phyloP scores from a whole-genome alignment of 2,329 filamentous ascomycete species.

The Apiospora rasikravindrae region DNA sequence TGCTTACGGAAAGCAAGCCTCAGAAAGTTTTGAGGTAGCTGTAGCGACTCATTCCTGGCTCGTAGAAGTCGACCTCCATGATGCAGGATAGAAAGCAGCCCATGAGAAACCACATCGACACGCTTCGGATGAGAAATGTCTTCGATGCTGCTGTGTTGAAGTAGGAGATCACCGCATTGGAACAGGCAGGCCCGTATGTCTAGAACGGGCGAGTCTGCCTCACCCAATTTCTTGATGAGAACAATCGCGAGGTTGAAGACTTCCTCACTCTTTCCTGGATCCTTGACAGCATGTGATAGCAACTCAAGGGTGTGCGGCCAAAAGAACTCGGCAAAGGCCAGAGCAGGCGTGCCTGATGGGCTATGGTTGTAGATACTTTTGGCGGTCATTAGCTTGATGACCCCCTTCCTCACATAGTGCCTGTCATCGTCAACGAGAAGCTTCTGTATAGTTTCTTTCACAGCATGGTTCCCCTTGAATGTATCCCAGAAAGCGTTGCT shows the following conservation, averaged over 20 bases:
- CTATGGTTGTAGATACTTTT: conserved; percentile 30
- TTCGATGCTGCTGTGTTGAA: conserved; percentile 34
- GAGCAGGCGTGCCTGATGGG: conserved; percentile 36
- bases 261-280: conserved; percentile 48
- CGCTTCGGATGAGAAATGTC: conserved; percentile 46
- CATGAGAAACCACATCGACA: conserved; percentile 43
- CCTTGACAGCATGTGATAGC: conserved; percentile 40
- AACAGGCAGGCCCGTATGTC: conserved; percentile 32
- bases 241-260: conserved; percentile 37
- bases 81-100: conserved; percentile 43
- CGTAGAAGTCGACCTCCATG: conserved; percentile 36
- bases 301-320: conserved; percentile 50
- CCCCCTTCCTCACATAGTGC: conserved; percentile 42
- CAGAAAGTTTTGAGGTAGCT: conserved; percentile 38
- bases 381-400: conserved; percentile 40
- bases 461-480: conserved; percentile 38
- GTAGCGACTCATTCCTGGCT: conserved; percentile 28
- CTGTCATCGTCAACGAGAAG: conserved; percentile 46
- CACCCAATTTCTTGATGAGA: conserved; percentile 36
- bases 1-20: conserved; percentile 65
- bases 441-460: conserved; percentile 37
- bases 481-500: conserved; percentile 46
- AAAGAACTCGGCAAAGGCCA: conserved; percentile 51
- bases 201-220: conserved; percentile 31
- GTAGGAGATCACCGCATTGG: conserved; percentile 34